phyloP scores from a whole-genome alignment of 1,284 basidiomycete genomes.

The Exobasidium rhododendri region DNA sequence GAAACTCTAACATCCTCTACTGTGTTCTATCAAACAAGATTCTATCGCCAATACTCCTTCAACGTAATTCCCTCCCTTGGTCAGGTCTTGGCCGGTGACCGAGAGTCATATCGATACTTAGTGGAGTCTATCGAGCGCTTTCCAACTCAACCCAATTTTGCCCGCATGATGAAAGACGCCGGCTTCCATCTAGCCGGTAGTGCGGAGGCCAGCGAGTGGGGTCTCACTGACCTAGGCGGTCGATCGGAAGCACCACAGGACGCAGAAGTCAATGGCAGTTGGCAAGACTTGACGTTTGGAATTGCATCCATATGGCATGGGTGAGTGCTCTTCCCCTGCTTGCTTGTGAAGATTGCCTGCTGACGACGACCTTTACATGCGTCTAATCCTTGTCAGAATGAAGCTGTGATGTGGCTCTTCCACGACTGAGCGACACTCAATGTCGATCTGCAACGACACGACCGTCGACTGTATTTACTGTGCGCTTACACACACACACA shows the following conservation, averaged over 20 bases:
- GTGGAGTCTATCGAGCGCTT: conserved; percentile 96
- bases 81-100: conserved; percentile 90
- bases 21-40: no score
- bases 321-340: no score
- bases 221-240: conserved; percentile 26
- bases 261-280: conserved; percentile 39
- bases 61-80: conserved; percentile 90
- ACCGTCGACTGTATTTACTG: no score
- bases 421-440: no score
- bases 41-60: conserved; percentile 96
- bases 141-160: conserved; percentile 84
- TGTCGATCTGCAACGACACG: no score
- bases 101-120: conserved; percentile 86
- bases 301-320: conserved; percentile 50
- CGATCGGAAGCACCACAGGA: conserved; percentile 11
- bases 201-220: conserved; percentile 38
- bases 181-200: conserved; percentile 55
- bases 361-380: no score
- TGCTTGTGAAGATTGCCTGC: no score
- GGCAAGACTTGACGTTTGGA: conserved; percentile 52
- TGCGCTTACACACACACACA: no score
- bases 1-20: conserved; percentile 11
- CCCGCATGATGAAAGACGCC: conserved; percentile 66
- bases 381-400: neutral
- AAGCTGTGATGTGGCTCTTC: no score